phyloP scores from a whole-genome alignment of 352 stramenopile genomes.

The Globisporangium cederbergense region DNA sequence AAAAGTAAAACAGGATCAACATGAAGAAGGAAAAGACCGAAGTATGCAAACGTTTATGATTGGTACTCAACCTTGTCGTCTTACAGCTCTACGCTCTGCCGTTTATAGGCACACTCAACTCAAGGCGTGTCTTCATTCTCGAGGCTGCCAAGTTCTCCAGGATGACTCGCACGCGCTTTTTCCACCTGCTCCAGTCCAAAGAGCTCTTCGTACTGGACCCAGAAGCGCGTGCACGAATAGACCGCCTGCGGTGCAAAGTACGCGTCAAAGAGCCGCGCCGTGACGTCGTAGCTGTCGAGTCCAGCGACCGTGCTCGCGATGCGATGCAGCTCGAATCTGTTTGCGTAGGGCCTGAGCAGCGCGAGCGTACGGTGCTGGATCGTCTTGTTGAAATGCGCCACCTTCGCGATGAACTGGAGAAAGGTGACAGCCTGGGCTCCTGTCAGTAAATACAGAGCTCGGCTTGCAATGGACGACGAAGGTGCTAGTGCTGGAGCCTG shows the following conservation, averaged over 20 bases:
- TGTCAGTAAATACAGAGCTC: conserved; percentile 56
- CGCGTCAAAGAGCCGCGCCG: conserved; percentile 33
- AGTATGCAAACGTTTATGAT: background rate
- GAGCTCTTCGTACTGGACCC: conserved; percentile 46
- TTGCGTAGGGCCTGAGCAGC: conserved; percentile 41
- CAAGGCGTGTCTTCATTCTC: background rate
- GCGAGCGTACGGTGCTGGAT: conserved; percentile 44
- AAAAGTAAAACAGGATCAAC: conserved; percentile 4
- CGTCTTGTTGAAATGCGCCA: conserved; percentile 53
- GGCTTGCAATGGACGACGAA: conserved; percentile 21
- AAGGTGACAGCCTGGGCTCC: conserved; percentile 52
- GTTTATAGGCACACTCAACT: background rate
- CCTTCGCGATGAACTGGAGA: conserved; percentile 68
- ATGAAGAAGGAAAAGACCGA: background rate
- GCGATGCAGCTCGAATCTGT: conserved; percentile 45
- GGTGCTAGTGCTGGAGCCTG: conserved; percentile 1
- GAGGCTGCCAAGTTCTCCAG: background rate
- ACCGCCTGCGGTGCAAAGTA: conserved; percentile 28
- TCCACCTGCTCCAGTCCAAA: conserved; percentile 34
- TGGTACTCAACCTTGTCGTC: background rate
- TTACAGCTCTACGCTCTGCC: background rate
- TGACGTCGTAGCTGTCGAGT: conserved; percentile 38
- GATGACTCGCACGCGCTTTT: conserved; percentile 13
- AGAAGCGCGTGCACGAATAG: conserved; percentile 33
- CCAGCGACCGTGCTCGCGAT: conserved; percentile 42